phyloP scores from a whole-genome alignment of 352 stramenopile species.

The Phytopythium oedochilum region DNA sequence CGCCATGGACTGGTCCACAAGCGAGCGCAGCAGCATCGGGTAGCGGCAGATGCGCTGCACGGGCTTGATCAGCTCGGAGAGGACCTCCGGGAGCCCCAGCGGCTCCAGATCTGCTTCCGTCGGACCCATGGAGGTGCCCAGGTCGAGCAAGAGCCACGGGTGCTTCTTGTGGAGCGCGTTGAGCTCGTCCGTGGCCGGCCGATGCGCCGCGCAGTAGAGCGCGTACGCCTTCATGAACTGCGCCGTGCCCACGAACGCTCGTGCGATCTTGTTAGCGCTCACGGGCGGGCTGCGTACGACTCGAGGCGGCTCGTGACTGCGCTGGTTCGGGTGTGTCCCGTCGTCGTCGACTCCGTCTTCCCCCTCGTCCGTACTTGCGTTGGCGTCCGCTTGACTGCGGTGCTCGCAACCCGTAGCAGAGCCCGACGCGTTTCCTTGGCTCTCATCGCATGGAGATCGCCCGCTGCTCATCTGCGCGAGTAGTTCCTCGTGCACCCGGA shows the following conservation, averaged over 20 bases:
- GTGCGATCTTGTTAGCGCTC: slow-evolving; percentile 11
- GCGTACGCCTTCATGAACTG: slow-evolving; percentile 74
- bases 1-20: slow-evolving; percentile 28
- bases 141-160: slow-evolving; percentile 9
- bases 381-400: background rate
- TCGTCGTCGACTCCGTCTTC: slow-evolving; percentile 4
- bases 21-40: slow-evolving; percentile 45
- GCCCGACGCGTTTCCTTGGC: background rate
- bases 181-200: slow-evolving; percentile 42
- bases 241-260: slow-evolving; percentile 36
- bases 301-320: background rate
- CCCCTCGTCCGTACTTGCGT: slow-evolving; percentile 5
- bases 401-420: too few species aligned
- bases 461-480: background rate
- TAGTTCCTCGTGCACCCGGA: slow-evolving; percentile 20
- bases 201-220: slow-evolving; percentile 54
- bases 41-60: slow-evolving; percentile 72
- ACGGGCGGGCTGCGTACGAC: background rate
- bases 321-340: background rate
- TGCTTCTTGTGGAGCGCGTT: slow-evolving; percentile 25
- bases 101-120: slow-evolving; percentile 3
- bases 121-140: background rate
- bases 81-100: slow-evolving; percentile 14
- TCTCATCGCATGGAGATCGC: too few species aligned
- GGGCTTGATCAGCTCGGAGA: slow-evolving; percentile 65